Evolutionary conservation across 768 basidiomycete species (phyloP).

Genomic region (Agaricus sinodeliciosus): DNA sequence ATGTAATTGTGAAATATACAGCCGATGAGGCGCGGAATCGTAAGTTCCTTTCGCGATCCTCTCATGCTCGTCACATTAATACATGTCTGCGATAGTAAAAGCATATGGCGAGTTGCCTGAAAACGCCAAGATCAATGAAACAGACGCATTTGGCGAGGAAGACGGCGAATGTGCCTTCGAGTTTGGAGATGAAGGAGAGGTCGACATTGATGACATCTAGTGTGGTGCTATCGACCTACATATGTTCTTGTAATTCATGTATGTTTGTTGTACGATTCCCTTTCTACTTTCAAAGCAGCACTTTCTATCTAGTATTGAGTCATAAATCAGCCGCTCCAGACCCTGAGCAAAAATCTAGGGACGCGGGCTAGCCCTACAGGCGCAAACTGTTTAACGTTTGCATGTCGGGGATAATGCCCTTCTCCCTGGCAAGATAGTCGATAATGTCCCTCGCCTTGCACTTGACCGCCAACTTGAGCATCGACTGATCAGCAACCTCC

Average conservation of each 20-base stretch:
- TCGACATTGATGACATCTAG: constrained; percentile 88
- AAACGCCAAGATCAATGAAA: constrained; percentile 96
- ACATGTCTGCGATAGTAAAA: constrained; percentile 55
- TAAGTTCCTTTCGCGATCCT: constrained; percentile 23
- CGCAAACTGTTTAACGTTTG: constrained; percentile 37
- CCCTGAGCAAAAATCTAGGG: not conserved
- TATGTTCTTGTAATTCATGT: not conserved
- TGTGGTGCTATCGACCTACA: not conserved
- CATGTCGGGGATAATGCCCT: constrained; percentile 69
- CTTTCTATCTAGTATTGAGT: constrained; percentile 1
- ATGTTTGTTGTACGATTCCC: constrained; percentile 2
- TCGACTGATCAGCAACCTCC: constrained; percentile 34
- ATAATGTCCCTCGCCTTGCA: constrained; percentile 62
- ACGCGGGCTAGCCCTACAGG: not conserved
- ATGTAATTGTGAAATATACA: constrained; percentile 99
- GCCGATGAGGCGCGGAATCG: constrained; percentile 88
- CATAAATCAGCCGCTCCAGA: not conserved
- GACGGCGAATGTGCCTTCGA: constrained; percentile 87
- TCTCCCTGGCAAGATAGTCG: constrained; percentile 63
- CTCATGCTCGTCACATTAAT: not conserved
- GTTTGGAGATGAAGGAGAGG: constrained; percentile 83
- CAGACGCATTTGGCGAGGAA: constrained; percentile 87
- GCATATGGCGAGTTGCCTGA: constrained; percentile 97
- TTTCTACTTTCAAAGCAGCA: constrained; percentile 13
- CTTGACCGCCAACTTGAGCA: constrained; percentile 64